phyloP scores from a whole-genome alignment of 2,329 filamentous ascomycete species.

The Colletotrichum falcatum region DNA sequence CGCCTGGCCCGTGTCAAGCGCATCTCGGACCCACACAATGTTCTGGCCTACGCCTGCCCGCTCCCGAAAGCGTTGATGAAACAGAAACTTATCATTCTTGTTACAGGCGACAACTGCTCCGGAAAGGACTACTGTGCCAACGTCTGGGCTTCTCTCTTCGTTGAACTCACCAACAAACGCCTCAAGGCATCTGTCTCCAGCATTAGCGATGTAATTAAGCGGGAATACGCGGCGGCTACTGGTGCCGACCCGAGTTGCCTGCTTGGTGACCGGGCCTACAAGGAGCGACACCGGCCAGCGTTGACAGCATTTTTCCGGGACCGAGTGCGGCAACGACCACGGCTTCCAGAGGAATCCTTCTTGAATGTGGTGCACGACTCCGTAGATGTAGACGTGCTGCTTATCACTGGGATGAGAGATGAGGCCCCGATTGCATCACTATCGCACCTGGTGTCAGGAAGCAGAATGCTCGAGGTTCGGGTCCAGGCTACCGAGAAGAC shows the following conservation, averaged over 20 bases:
- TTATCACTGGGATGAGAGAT: conserved; percentile 75
- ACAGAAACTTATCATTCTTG: conserved; percentile 65
- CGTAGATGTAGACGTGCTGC: conserved; percentile 62
- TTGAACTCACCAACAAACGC: conserved; percentile 40
- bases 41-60: conserved; percentile 68
- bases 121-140: conserved; percentile 72
- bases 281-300: conserved; percentile 67
- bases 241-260: conserved; percentile 62
- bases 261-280: conserved; percentile 67
- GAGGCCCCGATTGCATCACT: conserved; percentile 65
- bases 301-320: conserved; percentile 64
- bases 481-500: conserved; percentile 56
- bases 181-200: conserved; percentile 59
- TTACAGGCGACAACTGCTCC: conserved; percentile 65
- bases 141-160: conserved; percentile 61
- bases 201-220: conserved; percentile 70
- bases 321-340: conserved; percentile 57
- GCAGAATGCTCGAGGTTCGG: conserved; percentile 65
- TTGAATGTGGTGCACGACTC: conserved; percentile 56
- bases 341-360: conserved; percentile 64
- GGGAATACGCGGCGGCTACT: conserved; percentile 63
- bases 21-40: conserved; percentile 59
- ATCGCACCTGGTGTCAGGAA: conserved; percentile 65
- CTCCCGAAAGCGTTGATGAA: conserved; percentile 53
- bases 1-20: conserved; percentile 65